Evolutionary conservation across 805 yeast genomes (phyloP), one percentile per base, ranked within the genome.

Genomic region (Metschnikowia rubicola): DNA sequence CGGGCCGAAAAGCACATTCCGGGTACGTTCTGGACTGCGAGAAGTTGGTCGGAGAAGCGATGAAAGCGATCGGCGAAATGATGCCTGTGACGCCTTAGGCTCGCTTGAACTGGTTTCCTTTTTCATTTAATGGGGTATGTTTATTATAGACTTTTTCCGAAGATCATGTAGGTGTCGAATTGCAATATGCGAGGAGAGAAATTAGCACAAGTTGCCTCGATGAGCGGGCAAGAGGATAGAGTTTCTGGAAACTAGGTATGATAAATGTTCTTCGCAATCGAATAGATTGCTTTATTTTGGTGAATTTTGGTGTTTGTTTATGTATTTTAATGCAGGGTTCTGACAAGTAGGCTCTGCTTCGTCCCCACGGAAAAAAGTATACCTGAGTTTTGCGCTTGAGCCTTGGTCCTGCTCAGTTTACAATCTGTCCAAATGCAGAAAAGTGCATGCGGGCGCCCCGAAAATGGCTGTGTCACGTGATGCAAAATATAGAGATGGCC

Each of bases 11-110:
- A 34, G 26, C 6, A 21, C 9, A 5, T 36, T 17, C 17, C 40
- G 33, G 32, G 48, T 13, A 19, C 42, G 26, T 8, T 50, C 53
- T 12, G 53, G 41, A 35, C 53, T 46, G 13, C 41, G 46, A 17
- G 50, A 45, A 7, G 37, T 15, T 5, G 39, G 30, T 28, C 21
- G 43, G 8, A 46, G 39, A n/a, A 43, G 37, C 26, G 43, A 43
- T 4, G 47, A 40, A 6, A 46, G 33, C 10, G 53, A 45, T 26
- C 37, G 39, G 19, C 45, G 50, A 37, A 46, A 31, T 9, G 43
- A 32, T 10, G 31, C 37, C 10, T 35, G 46, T 8, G 50, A 28
- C 15, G 35, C 35, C 35, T 30, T 37, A 13, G 49, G 10, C 3
- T 44, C 47, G 28, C 34, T 15, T 9, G 47, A 31, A 10, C 29